These are phyloP conservation scores for Sclerotinia sclerotiorum DNA, from an alignment of 2,329 filamentous ascomycete genomes.

Conservation along the genomic window DNA sequence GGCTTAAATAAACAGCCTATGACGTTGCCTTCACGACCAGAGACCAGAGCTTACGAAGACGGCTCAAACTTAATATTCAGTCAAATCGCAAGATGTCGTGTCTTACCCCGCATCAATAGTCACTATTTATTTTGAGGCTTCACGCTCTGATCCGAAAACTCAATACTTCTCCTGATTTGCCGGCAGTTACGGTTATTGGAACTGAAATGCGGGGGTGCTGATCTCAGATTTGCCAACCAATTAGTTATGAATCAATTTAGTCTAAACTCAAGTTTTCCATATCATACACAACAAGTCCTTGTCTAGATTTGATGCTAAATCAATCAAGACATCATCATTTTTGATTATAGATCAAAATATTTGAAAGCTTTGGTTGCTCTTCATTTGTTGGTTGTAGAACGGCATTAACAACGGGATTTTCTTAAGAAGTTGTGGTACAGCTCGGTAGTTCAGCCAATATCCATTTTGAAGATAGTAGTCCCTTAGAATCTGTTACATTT, in stretches of 20 bases:
- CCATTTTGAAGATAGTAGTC: too few species aligned
- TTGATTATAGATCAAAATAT: too few species aligned
- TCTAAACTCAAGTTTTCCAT: neutral
- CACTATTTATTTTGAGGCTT: neutral
- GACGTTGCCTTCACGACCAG: neutral
- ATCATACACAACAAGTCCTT: too few species aligned
- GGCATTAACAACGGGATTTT: neutral
- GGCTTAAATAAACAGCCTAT: neutral
- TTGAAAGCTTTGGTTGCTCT: neutral
- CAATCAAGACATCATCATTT: too few species aligned
- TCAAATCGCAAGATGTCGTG: neutral
- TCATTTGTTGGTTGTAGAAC: neutral
- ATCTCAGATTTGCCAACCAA: neutral
- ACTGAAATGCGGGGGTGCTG: neutral
- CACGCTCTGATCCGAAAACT: neutral
- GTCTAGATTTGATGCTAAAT: too few species aligned
- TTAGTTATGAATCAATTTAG: neutral
- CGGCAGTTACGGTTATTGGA: neutral
- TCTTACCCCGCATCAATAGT: slow-evolving; percentile 9
- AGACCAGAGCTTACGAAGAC: neutral
- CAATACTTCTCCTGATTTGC: neutral
- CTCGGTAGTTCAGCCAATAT: too few species aligned
- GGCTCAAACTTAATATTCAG: neutral
- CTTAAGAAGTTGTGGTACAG: neutral
- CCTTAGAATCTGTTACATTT: too few species aligned